These are phyloP conservation scores for Podosphaera xanthii DNA, from an alignment of 2,329 filamentous ascomycete species.

Conservation along the genomic window DNA sequence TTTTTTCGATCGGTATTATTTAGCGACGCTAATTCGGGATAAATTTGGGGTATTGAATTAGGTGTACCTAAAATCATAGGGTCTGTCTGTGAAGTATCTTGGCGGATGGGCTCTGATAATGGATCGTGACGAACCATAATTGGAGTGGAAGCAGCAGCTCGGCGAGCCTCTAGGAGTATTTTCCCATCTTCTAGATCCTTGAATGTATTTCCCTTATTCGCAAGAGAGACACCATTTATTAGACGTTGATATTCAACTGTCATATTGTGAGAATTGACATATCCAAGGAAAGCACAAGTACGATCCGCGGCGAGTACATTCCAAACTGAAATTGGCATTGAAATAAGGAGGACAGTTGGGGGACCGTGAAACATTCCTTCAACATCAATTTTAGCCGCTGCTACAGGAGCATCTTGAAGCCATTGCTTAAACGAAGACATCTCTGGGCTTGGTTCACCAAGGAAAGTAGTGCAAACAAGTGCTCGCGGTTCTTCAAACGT, in stretches of 20 bases:
- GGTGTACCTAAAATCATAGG: constrained; percentile 11
- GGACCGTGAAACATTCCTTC: constrained; percentile 47
- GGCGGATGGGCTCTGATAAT: constrained; percentile 4
- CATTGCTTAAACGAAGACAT: constrained; percentile 44
- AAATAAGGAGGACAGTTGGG: constrained; percentile 41
- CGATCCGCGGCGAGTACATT: constrained; percentile 42
- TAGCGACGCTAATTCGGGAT: constrained; percentile 11
- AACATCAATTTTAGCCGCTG: constrained; percentile 34
- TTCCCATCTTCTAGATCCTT: constrained; percentile 34
- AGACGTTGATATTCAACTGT: constrained; percentile 38
- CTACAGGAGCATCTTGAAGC: constrained; percentile 34
- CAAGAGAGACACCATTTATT: constrained; percentile 22
- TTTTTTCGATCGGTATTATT: constrained; percentile 19
- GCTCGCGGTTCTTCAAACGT: constrained; percentile 39
- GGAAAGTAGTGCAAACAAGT: constrained; percentile 43
- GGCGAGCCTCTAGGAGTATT: constrained; percentile 24
- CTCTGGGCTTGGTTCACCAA: constrained; percentile 39
- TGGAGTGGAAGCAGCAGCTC: constrained; percentile 16
- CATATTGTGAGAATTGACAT: constrained; percentile 45
- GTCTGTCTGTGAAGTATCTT: constrained; percentile 10
- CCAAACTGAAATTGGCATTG: constrained; percentile 41
- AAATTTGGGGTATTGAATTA: constrained; percentile 8
- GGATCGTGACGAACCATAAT: constrained; percentile 19
- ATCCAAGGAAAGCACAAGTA: constrained; percentile 41
- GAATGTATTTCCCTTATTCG: constrained; percentile 21